Evolutionary conservation across 305 asterid species (phyloP), one percentile per base, ranked within the genome.

Genomic region (Solanum hybrid): DNA sequence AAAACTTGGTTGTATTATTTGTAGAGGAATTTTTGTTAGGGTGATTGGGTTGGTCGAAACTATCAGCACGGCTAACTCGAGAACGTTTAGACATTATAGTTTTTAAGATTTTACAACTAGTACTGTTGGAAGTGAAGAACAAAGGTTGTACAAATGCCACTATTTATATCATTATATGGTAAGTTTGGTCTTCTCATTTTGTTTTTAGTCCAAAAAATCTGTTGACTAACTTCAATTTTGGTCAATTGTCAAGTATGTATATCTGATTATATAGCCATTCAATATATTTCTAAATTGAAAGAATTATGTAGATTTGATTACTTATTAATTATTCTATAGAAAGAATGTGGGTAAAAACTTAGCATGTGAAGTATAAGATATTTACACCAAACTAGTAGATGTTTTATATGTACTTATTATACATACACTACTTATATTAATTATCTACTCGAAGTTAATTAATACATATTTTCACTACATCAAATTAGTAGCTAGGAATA

Each of bases 111-210:
- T 45, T 45, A 45, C 80, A 38, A 66, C 12, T 31, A 35, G 0
- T 38, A 38, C 14, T 13, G 13, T 27, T 35, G 80, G 24, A 89
- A 37, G 64, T 51, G 40, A 17, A 6, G 22, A 38, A 78, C 9
- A 34, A 81, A 14, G 82, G 66, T 12, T 86, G 42, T 64, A 86
- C 42, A 86, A 38, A 42, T 38, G 51, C 11, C 29, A 31, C 15
- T 89, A 84, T 91, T 73, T 91, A 88, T 29, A 29, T 29, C 29
- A 29, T 29, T 29, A 29, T 89, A 88, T 75, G 90, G 29, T 85
- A 17, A 29, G 86, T 36, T 88, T 91, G 35, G 31, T 14, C 3
- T 13, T 7, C 8, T 31, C 13, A 60, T 64, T 90, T 86, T 66
- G 6, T 5, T 10, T 22, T 56, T 8, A 24, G 24, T 34, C 34